A percentile compares a stretch with the other conserved stretches of the same genome.
Evolutionary conservation across 768 basidiomycete species (phyloP).

Genomic region (Leccinum barrowsii): DNA sequence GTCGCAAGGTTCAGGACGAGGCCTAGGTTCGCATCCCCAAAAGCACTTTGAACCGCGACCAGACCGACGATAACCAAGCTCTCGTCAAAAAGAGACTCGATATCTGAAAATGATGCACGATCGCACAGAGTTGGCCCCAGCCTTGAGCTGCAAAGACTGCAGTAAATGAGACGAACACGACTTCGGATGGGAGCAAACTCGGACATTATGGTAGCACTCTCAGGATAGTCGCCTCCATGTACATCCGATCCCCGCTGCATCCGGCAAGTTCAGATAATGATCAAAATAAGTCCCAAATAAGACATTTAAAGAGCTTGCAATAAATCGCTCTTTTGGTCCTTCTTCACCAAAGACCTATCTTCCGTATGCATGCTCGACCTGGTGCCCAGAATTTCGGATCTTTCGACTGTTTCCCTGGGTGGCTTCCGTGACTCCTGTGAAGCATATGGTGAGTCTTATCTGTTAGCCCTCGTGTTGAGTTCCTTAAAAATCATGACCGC

Average conservation of each 20-base stretch:
- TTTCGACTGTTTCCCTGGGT: background rate
- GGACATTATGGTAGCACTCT: slow-evolving; percentile 81
- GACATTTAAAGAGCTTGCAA: slow-evolving; percentile 37
- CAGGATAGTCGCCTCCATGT: slow-evolving; percentile 76
- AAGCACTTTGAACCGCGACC: slow-evolving; percentile 60
- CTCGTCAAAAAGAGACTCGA: background rate
- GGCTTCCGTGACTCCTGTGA: background rate
- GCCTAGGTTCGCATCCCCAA: slow-evolving; percentile 49
- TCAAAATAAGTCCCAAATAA: background rate
- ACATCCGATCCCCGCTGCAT: slow-evolving; percentile 67
- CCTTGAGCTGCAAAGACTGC: slow-evolving; percentile 83
- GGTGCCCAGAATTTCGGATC: background rate
- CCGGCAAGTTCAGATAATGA: slow-evolving; percentile 26
- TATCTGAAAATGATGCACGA: background rate
- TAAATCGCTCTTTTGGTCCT: slow-evolving; percentile 48
- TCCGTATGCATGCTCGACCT: background rate
- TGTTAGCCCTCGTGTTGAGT: background rate
- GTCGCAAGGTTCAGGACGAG: background rate
- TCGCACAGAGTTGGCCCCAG: slow-evolving; percentile 78
- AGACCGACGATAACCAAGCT: slow-evolving; percentile 55
- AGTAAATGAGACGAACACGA: slow-evolving; percentile 85
- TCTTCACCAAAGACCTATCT: background rate
- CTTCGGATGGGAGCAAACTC: slow-evolving; percentile 77
- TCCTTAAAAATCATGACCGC: background rate
- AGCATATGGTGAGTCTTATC: background rate